Conservation (phyloP, 768 basidiomycete genomes). For the Porphyrellus cyaneotinctus region DNA sequence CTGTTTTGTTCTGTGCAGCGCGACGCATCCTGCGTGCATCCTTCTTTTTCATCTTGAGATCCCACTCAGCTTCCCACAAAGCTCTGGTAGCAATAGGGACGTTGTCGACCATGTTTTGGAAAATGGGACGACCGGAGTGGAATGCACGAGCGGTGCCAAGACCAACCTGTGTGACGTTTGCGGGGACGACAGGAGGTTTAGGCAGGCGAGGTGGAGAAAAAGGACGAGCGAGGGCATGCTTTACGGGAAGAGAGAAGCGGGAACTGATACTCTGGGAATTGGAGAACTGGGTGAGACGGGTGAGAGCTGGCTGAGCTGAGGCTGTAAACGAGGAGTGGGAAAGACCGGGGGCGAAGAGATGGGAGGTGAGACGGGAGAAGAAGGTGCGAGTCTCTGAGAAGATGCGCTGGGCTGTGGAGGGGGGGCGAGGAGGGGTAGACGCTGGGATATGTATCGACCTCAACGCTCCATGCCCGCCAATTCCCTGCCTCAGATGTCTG, state of each 20-base stretch:
- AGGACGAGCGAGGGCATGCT: conserved; percentile 46
- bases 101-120: conserved; percentile 76
- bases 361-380: conserved; percentile 51
- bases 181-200: conserved; percentile 46
- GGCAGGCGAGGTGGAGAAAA: conserved; percentile 52
- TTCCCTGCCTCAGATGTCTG: conserved; percentile 25
- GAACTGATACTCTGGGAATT: conserved; percentile 43
- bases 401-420: conserved; percentile 40
- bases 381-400: conserved; percentile 53
- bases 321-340: conserved; percentile 27
- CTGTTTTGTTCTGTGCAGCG: conserved; percentile 15
- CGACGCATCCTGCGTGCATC: conserved; percentile 24
- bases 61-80: conserved; percentile 70
- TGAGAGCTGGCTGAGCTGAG: conserved; percentile 3
- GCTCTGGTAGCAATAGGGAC: conserved; percentile 75
- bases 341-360: conserved; percentile 54
- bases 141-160: conserved; percentile 76
- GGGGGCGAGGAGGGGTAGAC: conserved; percentile 21
- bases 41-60: conserved; percentile 51
- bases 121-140: conserved; percentile 66
- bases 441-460: conserved; percentile 47
- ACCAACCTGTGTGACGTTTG: conserved; percentile 61
- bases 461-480: conserved; percentile 16
- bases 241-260: conserved; percentile 53
- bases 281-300: conserved; percentile 17